Percentiles rank a stretch among this genome's conserved stretches.
These are phyloP conservation scores for Pulveroboletus sp. DNA, from an alignment of 768 basidiomycete species.

Conservation along the genomic window DNA sequence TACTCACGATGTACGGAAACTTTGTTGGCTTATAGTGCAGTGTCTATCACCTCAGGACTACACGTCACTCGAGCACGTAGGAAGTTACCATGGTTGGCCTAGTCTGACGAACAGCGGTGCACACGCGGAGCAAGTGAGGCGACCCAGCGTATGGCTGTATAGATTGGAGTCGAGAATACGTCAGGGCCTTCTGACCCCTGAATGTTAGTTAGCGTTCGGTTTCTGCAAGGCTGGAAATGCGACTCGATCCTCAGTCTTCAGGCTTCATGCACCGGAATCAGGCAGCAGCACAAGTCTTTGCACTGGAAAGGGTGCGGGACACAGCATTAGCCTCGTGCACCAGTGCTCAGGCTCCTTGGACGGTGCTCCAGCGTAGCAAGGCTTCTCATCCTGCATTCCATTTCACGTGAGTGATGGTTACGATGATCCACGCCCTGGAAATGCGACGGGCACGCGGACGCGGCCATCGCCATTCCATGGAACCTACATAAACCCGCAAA, in stretches of 20 bases:
- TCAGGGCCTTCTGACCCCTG: conserved; percentile 5
- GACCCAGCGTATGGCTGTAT: neutral
- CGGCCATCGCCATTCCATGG: conserved; percentile 10
- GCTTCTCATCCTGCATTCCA: conserved; percentile 9
- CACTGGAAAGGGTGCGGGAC: conserved; percentile 6
- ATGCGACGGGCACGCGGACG: conserved; percentile 24
- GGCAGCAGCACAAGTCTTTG: neutral
- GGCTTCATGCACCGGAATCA: neutral
- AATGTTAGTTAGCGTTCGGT: neutral
- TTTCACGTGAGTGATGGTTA: conserved; percentile 17
- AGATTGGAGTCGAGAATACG: neutral
- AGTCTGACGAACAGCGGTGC: neutral
- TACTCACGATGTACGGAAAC: conserved; percentile 19
- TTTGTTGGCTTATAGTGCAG: neutral
- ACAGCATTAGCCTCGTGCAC: conserved; percentile 5
- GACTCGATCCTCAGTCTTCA: neutral
- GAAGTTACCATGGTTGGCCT: neutral
- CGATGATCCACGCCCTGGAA: conserved; percentile 19
- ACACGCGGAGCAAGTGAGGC: conserved; percentile 19
- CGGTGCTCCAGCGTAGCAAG: neutral
- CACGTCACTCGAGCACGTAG: neutral
- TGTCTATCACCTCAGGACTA: too few species aligned
- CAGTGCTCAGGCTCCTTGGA: neutral
- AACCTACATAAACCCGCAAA: conserved; percentile 25
- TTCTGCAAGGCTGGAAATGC: conserved; percentile 8